Evolutionary conservation across 140 eudicot species (phyloP), one percentile per base, ranked within the genome.

Genomic region (Anethum foeniculum): DNA sequence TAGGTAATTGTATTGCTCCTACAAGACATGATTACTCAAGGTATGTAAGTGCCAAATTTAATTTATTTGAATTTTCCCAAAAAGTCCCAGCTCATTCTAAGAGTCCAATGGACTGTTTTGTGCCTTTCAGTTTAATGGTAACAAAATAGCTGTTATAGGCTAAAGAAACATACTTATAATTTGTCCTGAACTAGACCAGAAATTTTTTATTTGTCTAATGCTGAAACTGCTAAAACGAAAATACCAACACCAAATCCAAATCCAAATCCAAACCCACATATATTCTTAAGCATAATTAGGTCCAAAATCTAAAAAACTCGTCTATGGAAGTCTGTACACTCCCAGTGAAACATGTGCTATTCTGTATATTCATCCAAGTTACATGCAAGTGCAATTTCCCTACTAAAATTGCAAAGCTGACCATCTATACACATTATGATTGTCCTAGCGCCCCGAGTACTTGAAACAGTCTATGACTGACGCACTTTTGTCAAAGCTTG

Each of bases 401-500:
- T 10, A 38, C 36, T 28, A 15, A 43, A 73, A 28, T 38, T 43
- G 5, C 38, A 34, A 34, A 34, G 38, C 47, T 32, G 75, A 68
- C 38, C n/a, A 74, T 51, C 65, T 81, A 58, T 81, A 52, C 49
- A 62, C 69, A 62, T 1, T 25, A 25, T 28, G 7, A 48, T 34
- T 34, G 38, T 34, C 38, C 38, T 34, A 23, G 47, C 76, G 3
- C 43, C 65, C 27, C 36, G 4, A 21, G 68, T 62, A 67, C 78
- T 82, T 79, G 21, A 85, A 76, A 16, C 43, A 71, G 77, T 85
- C 87, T 62, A 87, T 43, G 89, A 86, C 48, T 83, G 89, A 65
- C 80, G 86, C 67, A 81, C 90, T 80, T 89, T 89, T 69, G 69
- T 80, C 71, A 89, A 76, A 7, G 92, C 92, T 85, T 89, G 90